Evolutionary conservation across 495 filamentous ascomycete species (phyloP).

Genomic region (Cercophora samala): DNA sequence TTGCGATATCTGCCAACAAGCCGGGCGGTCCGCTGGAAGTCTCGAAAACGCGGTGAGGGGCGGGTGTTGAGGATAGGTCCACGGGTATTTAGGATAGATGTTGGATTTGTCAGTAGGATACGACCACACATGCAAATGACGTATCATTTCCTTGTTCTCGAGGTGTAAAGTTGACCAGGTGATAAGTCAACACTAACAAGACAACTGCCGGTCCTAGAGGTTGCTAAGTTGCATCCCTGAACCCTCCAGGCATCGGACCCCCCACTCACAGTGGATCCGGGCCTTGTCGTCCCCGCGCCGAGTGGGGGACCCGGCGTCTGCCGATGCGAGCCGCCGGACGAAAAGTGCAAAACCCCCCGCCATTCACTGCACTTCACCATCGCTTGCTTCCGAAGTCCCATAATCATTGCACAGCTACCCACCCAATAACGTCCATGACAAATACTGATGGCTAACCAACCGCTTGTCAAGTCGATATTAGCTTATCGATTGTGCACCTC

Average conservation of each 20-base stretch:
- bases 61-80: background rate
- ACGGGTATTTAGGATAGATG: background rate
- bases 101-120: too few relatives aligned
- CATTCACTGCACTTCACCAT: too few relatives aligned
- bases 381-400: too few relatives aligned
- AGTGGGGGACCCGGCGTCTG: background rate
- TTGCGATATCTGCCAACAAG: conserved; percentile 32
- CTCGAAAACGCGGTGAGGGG: conserved; percentile 15
- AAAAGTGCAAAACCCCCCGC: background rate
- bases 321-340: background rate
- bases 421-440: too few relatives aligned
- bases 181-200: too few relatives aligned
- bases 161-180: too few relatives aligned
- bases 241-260: background rate
- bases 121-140: too few relatives aligned
- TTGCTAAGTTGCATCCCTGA: background rate
- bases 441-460: background rate
- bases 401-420: too few relatives aligned
- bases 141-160: too few relatives aligned
- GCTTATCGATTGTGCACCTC: background rate
- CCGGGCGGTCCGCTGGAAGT: conserved; percentile 27
- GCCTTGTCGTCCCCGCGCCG: background rate
- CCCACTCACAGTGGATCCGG: background rate
- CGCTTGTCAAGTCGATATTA: background rate
- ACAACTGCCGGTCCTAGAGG: background rate